Evolutionary conservation across 495 filamentous ascomycete species (phyloP), one percentile per base, ranked within the genome.

Genomic region (Articulospora tetracladia): DNA sequence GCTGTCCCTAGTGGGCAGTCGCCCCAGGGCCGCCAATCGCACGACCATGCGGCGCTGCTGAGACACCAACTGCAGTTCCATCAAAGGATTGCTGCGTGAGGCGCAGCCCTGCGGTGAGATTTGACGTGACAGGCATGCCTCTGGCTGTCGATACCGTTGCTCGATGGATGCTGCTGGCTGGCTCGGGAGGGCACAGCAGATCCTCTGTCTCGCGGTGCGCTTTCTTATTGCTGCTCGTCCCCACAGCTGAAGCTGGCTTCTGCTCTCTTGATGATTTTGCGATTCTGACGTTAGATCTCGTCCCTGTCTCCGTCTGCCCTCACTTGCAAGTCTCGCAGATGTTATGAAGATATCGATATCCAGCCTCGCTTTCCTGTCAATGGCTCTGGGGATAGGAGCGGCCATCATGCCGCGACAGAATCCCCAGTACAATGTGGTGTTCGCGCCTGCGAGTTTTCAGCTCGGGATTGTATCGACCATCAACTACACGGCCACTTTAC

Each of bases 71-170:
- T n/a, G 19, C 34, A 25, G 54, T 39, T 28, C 24, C 23, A 24
- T 36, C 13, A 25, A 27, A 51, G 32, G 28, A 50, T 46, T 41
- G 27, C 46, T 51, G 17, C 6, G 23, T 50, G 58, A 60, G 58
- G 58, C 58, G 58, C 58, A 60, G 58, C 58, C 48, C 57, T 59
- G 57, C 58, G 49, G 57, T 59, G 57, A 59, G 57, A 59, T 59
- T 36, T 59, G 22, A 26, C 17, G 12, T 11, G 48, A 24, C 17
- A 28, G 25, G 25, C 7, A 17, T 44, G 39, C 39, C n/a, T n/a
- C 11, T 44, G 8, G 10, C 17, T 12, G 39, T 47, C 3, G 4
- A 6, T 47, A 19, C 23, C 23, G 17, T 47, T n/a, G n/a, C n/a
- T n/a, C n/a, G n/a, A n/a, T n/a, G n/a, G n/a, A 17, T 44, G 39